Evolutionary conservation across 208 protist species (phyloP).

Genomic region (Leishmania gerbilli): DNA sequence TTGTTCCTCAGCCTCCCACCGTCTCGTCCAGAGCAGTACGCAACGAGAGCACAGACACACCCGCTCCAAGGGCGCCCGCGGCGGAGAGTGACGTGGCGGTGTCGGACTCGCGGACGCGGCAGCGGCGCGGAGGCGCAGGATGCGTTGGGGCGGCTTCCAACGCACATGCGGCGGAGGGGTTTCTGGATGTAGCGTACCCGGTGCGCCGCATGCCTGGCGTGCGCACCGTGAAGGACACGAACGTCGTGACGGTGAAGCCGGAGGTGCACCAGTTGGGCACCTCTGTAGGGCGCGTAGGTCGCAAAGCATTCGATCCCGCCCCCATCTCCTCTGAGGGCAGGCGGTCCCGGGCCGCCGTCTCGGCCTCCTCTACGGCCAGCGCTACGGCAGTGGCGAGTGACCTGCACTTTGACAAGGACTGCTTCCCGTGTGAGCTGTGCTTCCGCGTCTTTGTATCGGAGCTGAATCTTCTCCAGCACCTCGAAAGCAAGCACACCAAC

Average conservation of each 20-base stretch:
- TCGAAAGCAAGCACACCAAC: slow-evolving; percentile 49
- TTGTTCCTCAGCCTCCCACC: slow-evolving; percentile 36
- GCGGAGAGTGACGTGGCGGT: not conserved
- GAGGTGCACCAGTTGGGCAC: not conserved
- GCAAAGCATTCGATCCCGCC: not conserved
- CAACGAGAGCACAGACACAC: not conserved
- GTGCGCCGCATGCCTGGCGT: slow-evolving; percentile 12
- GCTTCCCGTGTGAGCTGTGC: slow-evolving; percentile 90
- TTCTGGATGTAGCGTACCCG: not conserved
- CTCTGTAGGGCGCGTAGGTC: not conserved
- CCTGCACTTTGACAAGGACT: slow-evolving; percentile 14
- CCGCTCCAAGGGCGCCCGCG: not conserved
- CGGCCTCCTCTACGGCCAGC: not conserved
- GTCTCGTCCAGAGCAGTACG: not conserved
- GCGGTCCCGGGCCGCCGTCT: not conserved
- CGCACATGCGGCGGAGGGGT: slow-evolving; percentile 7
- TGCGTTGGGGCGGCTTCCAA: slow-evolving; percentile 5
- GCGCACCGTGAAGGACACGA: slow-evolving; percentile 10
- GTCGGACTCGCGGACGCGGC: not conserved
- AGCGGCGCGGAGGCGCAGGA: not conserved
- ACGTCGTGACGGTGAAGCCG: not conserved
- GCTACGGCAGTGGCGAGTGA: too few relatives aligned
- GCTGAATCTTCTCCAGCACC: slow-evolving; percentile 74
- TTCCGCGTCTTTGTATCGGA: slow-evolving; percentile 51
- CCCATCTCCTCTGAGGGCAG: not conserved